Evolutionary conservation across 1,284 basidiomycete genomes (phyloP).

Genomic region (Sporisorium reilianum): DNA sequence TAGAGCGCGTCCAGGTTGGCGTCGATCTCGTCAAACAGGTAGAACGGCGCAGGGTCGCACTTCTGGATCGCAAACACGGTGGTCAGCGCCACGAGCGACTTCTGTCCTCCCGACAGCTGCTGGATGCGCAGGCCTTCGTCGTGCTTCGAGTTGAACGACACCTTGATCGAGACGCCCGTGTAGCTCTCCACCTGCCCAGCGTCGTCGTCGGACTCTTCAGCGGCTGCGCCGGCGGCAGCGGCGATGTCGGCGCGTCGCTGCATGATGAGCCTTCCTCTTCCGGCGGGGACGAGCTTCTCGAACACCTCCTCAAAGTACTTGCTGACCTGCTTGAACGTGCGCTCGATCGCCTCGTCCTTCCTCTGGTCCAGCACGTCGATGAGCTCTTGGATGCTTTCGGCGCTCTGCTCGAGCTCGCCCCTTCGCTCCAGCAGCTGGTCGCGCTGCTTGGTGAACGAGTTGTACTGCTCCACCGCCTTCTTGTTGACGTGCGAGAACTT

Average conservation of each 20-base stretch:
- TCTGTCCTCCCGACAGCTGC: conserved; percentile 97
- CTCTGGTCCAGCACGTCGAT: conserved; percentile 93
- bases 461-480: conserved; percentile 98
- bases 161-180: conserved; percentile 95
- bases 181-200: conserved; percentile 84
- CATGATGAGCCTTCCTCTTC: conserved; percentile 89
- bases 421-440: conserved; percentile 88
- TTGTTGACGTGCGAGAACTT: conserved; percentile 99
- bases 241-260: conserved; percentile 82
- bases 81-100: conserved; percentile 94
- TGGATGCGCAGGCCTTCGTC: conserved; percentile 96
- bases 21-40: conserved; percentile 99
- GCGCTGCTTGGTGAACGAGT: conserved; percentile 95
- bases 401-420: conserved; percentile 89
- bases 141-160: conserved; percentile 97
- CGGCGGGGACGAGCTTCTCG: conserved; percentile 94
- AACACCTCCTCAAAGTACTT: conserved; percentile 98
- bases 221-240: conserved; percentile 69
- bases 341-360: conserved; percentile 97
- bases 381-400: conserved; percentile 90
- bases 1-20: conserved; percentile 98
- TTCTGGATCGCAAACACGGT: conserved; percentile 99
- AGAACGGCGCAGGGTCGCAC: conserved; percentile 99
- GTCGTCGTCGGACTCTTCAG: conserved; percentile 68
- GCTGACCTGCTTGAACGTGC: conserved; percentile 97